phyloP scores from a whole-genome alignment of 345 rosid genomes.

The Salix suchowensis region DNA sequence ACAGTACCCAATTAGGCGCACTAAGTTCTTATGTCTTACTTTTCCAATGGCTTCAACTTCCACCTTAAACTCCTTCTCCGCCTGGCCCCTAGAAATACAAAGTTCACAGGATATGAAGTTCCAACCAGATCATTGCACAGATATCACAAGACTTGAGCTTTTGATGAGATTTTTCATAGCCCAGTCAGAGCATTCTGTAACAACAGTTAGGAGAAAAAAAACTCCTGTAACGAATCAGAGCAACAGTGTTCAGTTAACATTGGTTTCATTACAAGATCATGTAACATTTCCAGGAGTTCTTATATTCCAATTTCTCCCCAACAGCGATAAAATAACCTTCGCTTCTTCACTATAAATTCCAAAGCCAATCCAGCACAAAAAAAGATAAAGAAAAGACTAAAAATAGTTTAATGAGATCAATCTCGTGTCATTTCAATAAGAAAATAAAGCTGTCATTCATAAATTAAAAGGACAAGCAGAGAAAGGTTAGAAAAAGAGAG shows the following conservation, averaged over 20 bases:
- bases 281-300: not conserved
- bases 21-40: conserved; percentile 94
- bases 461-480: not conserved
- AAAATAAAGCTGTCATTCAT: not conserved
- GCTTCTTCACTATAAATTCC: not conserved
- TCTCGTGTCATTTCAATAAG: not conserved
- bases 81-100: conserved; percentile 66
- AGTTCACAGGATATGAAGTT: not conserved
- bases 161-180: not conserved
- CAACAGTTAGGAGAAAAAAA: not conserved
- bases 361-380: not conserved
- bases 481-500: not conserved
- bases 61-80: conserved; percentile 92
- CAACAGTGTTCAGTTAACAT: not conserved
- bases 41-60: conserved; percentile 97
- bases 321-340: not conserved
- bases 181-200: not conserved
- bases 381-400: not conserved
- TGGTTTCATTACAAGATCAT: not conserved
- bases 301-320: not conserved
- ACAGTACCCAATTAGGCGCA: conserved; percentile 87
- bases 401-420: not conserved
- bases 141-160: not conserved
- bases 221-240: not conserved
- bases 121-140: not conserved